Conservation (phyloP, 208 protist species). For the Endotrypanum monterogeii region DNA sequence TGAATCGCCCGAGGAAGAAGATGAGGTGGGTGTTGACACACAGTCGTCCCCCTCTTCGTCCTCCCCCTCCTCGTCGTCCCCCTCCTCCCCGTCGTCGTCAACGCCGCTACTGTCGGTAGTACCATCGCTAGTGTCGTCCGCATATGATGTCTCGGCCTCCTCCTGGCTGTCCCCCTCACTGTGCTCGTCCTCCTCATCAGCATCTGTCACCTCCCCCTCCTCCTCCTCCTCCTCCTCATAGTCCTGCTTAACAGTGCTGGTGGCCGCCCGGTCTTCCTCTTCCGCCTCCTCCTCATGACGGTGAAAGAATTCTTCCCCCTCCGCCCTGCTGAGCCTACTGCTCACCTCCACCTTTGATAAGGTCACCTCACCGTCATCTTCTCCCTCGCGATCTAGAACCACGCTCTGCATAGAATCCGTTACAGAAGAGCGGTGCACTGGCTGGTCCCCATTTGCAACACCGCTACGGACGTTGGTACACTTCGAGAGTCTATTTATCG, state of each 20-base stretch:
- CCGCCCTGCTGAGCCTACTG: conserved; percentile 2
- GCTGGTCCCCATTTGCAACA: neutral
- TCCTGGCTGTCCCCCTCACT: conserved; percentile 19
- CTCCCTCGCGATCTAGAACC: neutral
- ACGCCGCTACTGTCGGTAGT: conserved; percentile 22
- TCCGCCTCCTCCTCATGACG: too few species aligned
- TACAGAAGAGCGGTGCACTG: neutral
- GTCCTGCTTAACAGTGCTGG: conserved; percentile 6
- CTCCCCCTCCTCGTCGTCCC: conserved; percentile 22
- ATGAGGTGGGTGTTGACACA: conserved; percentile 4
- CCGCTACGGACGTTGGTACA: neutral
- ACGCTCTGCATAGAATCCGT: neutral
- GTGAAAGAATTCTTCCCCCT: too few species aligned
- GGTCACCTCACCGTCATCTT: neutral
- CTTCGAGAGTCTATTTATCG: neutral
- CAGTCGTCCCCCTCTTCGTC: conserved; percentile 14
- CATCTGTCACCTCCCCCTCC: conserved; percentile 8
- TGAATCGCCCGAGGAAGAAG: neutral
- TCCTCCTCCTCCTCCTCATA: conserved; percentile 27
- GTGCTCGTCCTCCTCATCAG: conserved; percentile 31
- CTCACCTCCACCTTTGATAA: neutral
- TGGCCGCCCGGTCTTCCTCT: too few species aligned
- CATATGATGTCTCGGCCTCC: conserved; percentile 16
- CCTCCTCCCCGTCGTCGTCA: conserved; percentile 24
- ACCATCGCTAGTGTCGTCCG: conserved; percentile 29